A percentile compares a stretch with the other conserved stretches of the same genome.
Conservation (phyloP, 768 basidiomycete species). For the Mycena albidolilacea region DNA sequence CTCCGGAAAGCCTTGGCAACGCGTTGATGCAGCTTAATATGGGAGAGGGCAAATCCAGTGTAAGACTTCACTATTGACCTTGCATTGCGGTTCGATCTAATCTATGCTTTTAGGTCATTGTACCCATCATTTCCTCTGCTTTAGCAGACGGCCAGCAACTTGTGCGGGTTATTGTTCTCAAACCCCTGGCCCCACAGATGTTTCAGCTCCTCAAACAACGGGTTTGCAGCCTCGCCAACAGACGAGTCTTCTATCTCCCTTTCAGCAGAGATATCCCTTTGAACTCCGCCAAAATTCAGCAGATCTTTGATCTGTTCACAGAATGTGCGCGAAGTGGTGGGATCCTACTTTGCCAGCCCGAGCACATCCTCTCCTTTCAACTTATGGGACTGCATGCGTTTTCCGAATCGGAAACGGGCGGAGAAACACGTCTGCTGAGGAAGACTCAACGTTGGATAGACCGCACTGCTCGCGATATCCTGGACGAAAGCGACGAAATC, state of each 20-base stretch:
- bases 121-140: conserved; percentile 57
- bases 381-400: conserved; percentile 48
- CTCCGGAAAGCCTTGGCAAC: conserved; percentile 53
- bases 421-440: background rate
- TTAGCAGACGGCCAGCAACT: conserved; percentile 61
- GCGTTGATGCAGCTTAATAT: conserved; percentile 67
- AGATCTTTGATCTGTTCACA: conserved; percentile 56
- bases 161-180: conserved; percentile 66
- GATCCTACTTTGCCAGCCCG: conserved; percentile 65
- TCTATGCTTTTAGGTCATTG: conserved; percentile 46
- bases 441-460: conserved; percentile 47
- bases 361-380: conserved; percentile 67
- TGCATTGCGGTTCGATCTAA: background rate
- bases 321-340: conserved; percentile 49
- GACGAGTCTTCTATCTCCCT: conserved; percentile 65
- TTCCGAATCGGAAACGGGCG: background rate
- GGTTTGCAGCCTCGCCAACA: conserved; percentile 63
- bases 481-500: conserved; percentile 66
- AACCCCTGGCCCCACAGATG: conserved; percentile 62
- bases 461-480: conserved; percentile 51
- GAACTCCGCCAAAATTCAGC: conserved; percentile 44
- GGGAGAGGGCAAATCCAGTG: conserved; percentile 69
- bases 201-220: conserved; percentile 62
- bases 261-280: conserved; percentile 58
- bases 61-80: conserved; percentile 31